Base-by-base conservation (phyloP, 2,329 filamentous ascomycete genomes). In the Colletotrichum orchidophilum region DNA sequence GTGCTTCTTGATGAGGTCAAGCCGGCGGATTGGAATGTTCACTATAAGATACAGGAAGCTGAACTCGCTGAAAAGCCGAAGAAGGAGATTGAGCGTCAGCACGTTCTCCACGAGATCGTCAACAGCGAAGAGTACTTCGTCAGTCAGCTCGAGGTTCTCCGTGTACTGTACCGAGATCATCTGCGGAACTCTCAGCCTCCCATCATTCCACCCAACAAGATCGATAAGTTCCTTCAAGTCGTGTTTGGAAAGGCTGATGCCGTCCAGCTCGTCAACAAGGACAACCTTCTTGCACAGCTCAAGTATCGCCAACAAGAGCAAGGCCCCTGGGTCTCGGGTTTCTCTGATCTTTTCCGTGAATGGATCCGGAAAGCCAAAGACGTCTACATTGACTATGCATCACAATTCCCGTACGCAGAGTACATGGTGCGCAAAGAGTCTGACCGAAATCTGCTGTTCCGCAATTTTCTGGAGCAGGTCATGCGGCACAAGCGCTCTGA, bases 231-330 rank as follows among this genome's bases (percentile, higher is more conserved):
- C 80, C 82, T 98, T 71, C 86, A 87, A 18, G 92, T 93, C 46
- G 96, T 98, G 0, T 99, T 99, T 80, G 95, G 96, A 62, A 96
- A 94, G 77, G 90, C 96, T 1, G 96, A 98, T 74, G 90, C 91
- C 0, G 94, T 99, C 42, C 93, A 96, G 78, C 91, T 92, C 75
- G 94, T 95, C 76, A 98, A 98, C 81, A 96, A 97, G 80, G 95
- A 98, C 73, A 92, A 96, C 79, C 88, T 99, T 24, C 84, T 99
- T 27, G 93, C 96, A 2, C 96, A 98, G 80, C 88, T 99, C 76
- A 98, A 98, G 78, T 99, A 98, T 79, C 91, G 96, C 29, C 96
- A 99, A 80, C 93, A 96, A 77, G 96, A 98, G 79, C 96, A 99
- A 83, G 96, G 96, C 0, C 96, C 96, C 0, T 99, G 95, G 91